Percentiles rank a stretch among this genome's conserved stretches.
phyloP scores from a whole-genome alignment of 345 rosid genomes.

The Balakata baccata region DNA sequence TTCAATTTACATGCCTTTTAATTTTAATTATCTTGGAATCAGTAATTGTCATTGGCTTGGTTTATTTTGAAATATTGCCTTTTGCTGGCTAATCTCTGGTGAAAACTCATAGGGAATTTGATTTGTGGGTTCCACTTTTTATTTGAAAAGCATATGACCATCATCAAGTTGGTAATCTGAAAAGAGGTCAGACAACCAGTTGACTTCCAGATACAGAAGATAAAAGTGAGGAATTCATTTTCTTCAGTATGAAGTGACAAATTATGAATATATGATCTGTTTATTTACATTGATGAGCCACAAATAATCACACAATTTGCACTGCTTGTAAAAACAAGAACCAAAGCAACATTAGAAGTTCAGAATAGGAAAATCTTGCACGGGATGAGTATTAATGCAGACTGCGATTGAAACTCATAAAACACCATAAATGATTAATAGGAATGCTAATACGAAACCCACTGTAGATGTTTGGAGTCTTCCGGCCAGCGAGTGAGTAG shows the following conservation, averaged over 20 bases:
- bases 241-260: background rate
- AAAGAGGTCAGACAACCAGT: background rate
- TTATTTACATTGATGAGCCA: background rate
- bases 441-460: background rate
- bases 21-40: background rate
- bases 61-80: background rate
- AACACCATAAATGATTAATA: conserved; percentile 2
- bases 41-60: background rate
- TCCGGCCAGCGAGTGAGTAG: background rate
- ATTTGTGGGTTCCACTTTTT: no score
- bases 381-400: background rate
- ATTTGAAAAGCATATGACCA: background rate
- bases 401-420: background rate
- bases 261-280: background rate
- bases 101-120: background rate
- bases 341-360: background rate
- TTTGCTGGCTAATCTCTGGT: background rate
- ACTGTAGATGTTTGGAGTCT: background rate
- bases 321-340: background rate
- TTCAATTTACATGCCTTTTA: background rate
- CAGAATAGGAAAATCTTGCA: background rate
- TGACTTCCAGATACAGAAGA: background rate
- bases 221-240: background rate
- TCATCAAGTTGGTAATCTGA: background rate
- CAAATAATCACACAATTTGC: background rate